Evolutionary conservation across 2,329 filamentous ascomycete species (phyloP).

Genomic region (Hypoxylon sp.): DNA sequence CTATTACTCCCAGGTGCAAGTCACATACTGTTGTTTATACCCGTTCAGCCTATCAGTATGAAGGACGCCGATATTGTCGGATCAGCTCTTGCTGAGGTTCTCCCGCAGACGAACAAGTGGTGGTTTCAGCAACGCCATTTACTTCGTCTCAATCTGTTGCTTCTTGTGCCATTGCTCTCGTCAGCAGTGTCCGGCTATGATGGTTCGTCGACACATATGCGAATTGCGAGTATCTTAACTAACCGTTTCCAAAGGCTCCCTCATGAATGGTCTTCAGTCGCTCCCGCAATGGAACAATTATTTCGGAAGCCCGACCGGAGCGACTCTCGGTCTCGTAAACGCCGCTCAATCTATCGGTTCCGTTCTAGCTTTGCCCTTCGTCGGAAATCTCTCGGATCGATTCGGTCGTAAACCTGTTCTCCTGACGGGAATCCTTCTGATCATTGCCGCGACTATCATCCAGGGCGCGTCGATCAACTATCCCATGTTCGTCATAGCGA

Average conservation of each 20-base stretch:
- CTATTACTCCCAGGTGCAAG: background rate
- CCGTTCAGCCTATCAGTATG: background rate
- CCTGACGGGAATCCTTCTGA: conserved; percentile 16
- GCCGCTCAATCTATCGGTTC: background rate
- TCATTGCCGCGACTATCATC: conserved; percentile 53
- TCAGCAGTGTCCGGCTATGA: background rate
- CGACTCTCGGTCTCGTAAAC: background rate
- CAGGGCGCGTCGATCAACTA: conserved; percentile 54
- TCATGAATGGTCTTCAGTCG: background rate
- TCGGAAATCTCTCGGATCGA: background rate
- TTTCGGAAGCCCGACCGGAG: background rate
- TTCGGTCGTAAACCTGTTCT: background rate
- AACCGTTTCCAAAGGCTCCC: background rate
- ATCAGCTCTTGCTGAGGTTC: background rate
- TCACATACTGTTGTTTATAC: background rate
- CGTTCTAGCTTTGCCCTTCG: background rate
- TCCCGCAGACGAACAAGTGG: background rate
- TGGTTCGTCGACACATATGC: background rate
- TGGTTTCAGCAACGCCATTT: background rate
- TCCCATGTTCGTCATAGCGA: conserved; percentile 53
- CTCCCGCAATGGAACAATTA: background rate
- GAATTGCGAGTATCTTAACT: background rate
- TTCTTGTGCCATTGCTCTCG: background rate
- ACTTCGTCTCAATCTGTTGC: background rate
- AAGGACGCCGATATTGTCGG: background rate